Conservation (phyloP, 2,329 filamentous ascomycete species). For the Alternaria brassicae region DNA sequence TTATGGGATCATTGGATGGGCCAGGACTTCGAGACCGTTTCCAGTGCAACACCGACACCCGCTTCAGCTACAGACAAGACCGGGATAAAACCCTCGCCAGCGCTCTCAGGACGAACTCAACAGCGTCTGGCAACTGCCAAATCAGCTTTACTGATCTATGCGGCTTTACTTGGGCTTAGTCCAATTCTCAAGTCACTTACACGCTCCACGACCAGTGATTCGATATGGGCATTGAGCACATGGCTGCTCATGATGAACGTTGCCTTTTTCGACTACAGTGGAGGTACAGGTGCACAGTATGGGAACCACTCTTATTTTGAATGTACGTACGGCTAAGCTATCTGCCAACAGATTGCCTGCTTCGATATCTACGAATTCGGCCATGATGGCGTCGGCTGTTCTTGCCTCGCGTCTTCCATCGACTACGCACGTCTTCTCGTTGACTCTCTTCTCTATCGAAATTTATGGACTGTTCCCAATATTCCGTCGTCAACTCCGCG, state of each 20-base stretch:
- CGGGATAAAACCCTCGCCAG: conserved; percentile 29
- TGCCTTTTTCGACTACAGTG: conserved; percentile 96
- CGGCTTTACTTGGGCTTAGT: conserved; percentile 86
- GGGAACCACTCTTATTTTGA: neutral
- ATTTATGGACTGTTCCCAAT: conserved; percentile 98
- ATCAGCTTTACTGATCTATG: conserved; percentile 91
- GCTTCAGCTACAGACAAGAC: neutral
- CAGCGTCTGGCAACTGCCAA: conserved; percentile 82
- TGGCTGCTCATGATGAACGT: conserved; percentile 95
- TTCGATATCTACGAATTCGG: conserved; percentile 89
- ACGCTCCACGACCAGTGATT: conserved; percentile 87
- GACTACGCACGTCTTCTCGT: conserved; percentile 91
- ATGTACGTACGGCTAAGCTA: conserved; percentile 18
- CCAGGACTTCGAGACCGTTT: conserved; percentile 64
- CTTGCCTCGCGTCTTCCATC: conserved; percentile 87
- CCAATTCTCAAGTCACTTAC: conserved; percentile 98
- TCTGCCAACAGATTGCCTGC: conserved; percentile 66
- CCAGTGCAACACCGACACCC: conserved; percentile 36
- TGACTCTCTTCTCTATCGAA: conserved; percentile 96
- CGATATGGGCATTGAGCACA: conserved; percentile 96
- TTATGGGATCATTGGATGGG: conserved; percentile 92
- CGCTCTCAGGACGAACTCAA: conserved; percentile 63
- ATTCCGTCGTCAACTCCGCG: conserved; percentile 85
- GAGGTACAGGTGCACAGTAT: conserved; percentile 64
- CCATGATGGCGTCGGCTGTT: conserved; percentile 94